Evolutionary conservation across 208 protist species (phyloP).

Genomic region (Trypanosoma grayi): DNA sequence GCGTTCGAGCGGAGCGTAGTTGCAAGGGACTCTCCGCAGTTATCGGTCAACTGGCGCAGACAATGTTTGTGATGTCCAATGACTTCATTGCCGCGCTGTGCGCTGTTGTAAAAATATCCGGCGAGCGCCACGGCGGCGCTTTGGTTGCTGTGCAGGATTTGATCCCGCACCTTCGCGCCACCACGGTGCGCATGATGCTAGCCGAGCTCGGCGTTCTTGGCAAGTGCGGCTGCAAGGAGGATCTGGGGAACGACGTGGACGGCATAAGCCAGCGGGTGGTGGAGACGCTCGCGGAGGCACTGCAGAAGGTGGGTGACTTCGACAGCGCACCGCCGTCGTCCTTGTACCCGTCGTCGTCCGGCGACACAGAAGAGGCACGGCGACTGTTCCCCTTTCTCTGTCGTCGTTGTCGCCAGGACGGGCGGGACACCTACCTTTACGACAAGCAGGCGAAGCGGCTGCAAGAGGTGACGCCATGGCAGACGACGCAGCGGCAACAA

Average conservation of each 20-base stretch:
- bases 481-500: too few species aligned
- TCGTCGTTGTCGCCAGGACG: constrained; percentile 52
- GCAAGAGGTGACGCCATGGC: not conserved
- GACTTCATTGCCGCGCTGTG: not conserved
- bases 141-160: not conserved
- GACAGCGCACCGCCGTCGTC: not conserved
- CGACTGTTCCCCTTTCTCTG: constrained; percentile 39
- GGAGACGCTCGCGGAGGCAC: not conserved
- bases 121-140: not conserved
- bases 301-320: not conserved
- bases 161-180: not conserved
- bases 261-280: not conserved
- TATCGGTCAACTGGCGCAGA: constrained; percentile 2
- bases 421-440: constrained; percentile 30
- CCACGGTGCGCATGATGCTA: not conserved
- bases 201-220: not conserved
- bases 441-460: constrained; percentile 21
- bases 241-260: not conserved
- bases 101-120: not conserved
- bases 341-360: not conserved
- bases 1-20: constrained; percentile 11
- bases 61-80: constrained; percentile 1
- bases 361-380: not conserved
- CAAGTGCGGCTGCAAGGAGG: constrained; percentile 2
- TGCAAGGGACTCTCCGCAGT: not conserved